Base-by-base conservation (phyloP, 352 stramenopile genomes). In the Pythium dissotocum region DNA sequence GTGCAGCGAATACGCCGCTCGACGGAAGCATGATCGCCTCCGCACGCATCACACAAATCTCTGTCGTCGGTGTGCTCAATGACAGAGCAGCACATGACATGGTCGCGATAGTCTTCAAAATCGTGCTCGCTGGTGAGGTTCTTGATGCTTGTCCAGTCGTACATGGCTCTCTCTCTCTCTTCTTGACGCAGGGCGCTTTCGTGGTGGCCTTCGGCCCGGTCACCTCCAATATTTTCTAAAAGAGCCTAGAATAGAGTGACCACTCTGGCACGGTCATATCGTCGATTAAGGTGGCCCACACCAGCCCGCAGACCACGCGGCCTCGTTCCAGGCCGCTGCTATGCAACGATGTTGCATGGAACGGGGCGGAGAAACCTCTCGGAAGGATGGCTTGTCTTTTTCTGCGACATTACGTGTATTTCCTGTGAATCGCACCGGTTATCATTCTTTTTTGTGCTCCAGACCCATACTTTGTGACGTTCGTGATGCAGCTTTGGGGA, bases 31-130 rank as follows among this genome's bases (percentile, higher is more conserved):
- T 64, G 44, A 18, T 64, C 58, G 6, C 58, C 58, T 24, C 58
- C 58, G 32, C 58, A 64, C 30, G 48, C 42, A 40, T 32, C n/a
- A 21, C 58, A 64, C 10, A 49, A 48, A 26, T 48, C 46, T 33
- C 55, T 44, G 46, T 49, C 44, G 1, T 58, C n/a, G 12, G 42
- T 57, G 58, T 64, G n/a, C 6, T 36, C 26, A 14, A 64, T 57
- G 4, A 33, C n/a, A 16, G 58, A 64, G 21, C 58, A 64, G 46
- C 58, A 64, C 58, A 64, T 64, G 16, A 55, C 58, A 1, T 24
- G 14, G 35, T 64, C 58, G 4, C 58, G 58, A 21, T 64, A 56
- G 42, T 56, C 33, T 26, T 64, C 58, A 24, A 64, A 57, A 2
- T 32, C 58, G 13, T 49, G 21, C 46, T 64, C 42, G 44, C 42